Base-by-base conservation (phyloP, 139 green algal species). In the Chlamydomonas incerta region DNA sequence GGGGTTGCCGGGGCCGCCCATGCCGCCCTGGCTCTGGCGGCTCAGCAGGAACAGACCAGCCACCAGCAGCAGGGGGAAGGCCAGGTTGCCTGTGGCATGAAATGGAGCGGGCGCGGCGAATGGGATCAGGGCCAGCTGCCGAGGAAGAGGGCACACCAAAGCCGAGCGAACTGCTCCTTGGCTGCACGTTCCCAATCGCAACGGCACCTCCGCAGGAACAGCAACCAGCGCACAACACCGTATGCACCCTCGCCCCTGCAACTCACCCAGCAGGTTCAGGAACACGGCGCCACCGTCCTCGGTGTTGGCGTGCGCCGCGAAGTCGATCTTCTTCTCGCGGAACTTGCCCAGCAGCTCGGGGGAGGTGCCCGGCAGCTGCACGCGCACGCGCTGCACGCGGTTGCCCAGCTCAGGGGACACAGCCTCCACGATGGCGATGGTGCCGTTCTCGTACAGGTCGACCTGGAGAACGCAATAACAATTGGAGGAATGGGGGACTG, bases 371-470 rank as follows among this genome's bases (percentile, higher is more conserved):
- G 97, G 97, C 65, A 99, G 95, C 91, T 99, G 97, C 72, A 99
- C 98, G n/a, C 98, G 94, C 55, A 99, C 98, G 35, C 98, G 94
- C 95, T 99, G 98, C 57, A 99, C 94, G 68, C 98, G 93, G 94
- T 99, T 99, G 85, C 98, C 98, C 33, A 99, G 94, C 94, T 99
- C 98, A n/a, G 98, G 98, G 37, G 92, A 97, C 26, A 99, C 97
- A 11, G 97, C 97, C 92, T 99, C 98, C 28, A 99, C 98, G 85
- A 99, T 99, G 31, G 98, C 98, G 77, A 99, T 99, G 71, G 98
- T 99, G 85, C 98, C 98, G 79, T 99, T 99, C 88, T 99, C 98
- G 82, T 99, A 99, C 82, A 99, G 89, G 91, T 99, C 98, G 13
- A 98, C 95, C 95, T 97, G 92, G n/a, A n/a, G n/a, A n/a, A n/a